Percentiles rank a stretch among this genome's conserved stretches.
Evolutionary conservation across 75 land plant species (phyloP).

Genomic region (Selaginella tamariscina): DNA sequence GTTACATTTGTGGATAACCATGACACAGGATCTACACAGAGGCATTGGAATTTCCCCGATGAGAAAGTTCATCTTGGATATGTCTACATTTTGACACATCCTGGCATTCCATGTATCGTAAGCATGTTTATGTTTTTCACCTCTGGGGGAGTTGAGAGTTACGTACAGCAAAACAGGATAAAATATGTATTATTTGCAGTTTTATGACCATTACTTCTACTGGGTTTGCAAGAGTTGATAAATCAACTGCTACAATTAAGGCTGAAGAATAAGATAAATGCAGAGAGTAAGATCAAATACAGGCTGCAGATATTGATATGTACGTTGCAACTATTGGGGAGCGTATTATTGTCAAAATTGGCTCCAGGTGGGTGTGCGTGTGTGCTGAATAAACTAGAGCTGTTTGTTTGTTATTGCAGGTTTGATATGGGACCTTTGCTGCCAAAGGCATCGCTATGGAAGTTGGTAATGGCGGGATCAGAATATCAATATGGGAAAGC

Average conservation of each 20-base stretch:
- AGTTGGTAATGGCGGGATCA: constrained; percentile 8
- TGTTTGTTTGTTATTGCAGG: background rate
- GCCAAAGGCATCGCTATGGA: constrained; percentile 11
- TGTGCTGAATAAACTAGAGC: background rate
- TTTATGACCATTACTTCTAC: constrained; percentile 10
- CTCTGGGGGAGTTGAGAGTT: background rate
- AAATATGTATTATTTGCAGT: background rate
- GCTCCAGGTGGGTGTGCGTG: background rate
- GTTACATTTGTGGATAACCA: constrained; percentile 82
- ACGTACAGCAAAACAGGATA: background rate
- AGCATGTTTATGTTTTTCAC: background rate
- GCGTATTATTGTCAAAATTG: background rate
- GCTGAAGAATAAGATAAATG: constrained; percentile 1
- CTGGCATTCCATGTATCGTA: constrained; percentile 64
- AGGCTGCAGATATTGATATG: constrained; percentile 5
- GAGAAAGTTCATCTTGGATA: constrained; percentile 55
- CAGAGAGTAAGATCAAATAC: constrained; percentile 1
- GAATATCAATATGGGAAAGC: constrained; percentile 16
- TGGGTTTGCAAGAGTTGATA: background rate
- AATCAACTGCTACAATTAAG: background rate
- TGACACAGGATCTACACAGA: constrained; percentile 65
- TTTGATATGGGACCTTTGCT: constrained; percentile 17
- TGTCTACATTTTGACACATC: constrained; percentile 60
- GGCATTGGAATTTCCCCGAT: constrained; percentile 50
- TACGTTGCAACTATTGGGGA: constrained; percentile 3